Percentiles rank a stretch among this genome's conserved stretches.
Evolutionary conservation across 495 filamentous ascomycete species (phyloP).

Genomic region (Aspergillus mulundensis): DNA sequence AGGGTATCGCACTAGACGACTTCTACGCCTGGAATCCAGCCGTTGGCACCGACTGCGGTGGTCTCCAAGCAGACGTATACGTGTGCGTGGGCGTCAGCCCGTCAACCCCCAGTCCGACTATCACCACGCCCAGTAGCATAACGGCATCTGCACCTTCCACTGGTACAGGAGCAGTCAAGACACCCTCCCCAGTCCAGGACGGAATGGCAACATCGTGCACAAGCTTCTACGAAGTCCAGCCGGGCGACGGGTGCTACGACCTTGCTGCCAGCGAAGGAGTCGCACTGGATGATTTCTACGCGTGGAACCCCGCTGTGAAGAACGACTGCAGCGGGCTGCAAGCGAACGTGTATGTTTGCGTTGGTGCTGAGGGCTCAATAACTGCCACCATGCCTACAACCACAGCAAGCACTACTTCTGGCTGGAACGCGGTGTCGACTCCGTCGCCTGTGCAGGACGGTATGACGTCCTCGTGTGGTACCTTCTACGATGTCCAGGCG

Average conservation of each 20-base stretch:
- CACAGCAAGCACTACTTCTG: background rate
- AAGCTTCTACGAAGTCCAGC: constrained; percentile 18
- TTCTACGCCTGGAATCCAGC: constrained; percentile 3
- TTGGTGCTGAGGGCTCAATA: background rate
- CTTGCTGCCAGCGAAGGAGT: background rate
- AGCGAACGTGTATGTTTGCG: constrained; percentile 3
- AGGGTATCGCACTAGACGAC: background rate
- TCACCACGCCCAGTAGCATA: no score
- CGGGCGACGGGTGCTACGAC: background rate
- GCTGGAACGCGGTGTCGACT: background rate
- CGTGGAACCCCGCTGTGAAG: constrained; percentile 8
- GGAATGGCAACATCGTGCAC: constrained; percentile 20
- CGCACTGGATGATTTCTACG: background rate
- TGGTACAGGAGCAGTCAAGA: background rate
- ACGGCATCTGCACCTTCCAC: background rate
- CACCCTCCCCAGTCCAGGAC: constrained; percentile 15
- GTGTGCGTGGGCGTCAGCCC: background rate
- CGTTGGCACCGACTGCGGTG: background rate
- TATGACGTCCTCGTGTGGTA: background rate
- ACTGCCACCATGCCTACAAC: background rate
- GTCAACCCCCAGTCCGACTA: no score
- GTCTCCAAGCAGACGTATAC: background rate
- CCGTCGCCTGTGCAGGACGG: constrained; percentile 2
- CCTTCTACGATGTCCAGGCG: background rate
- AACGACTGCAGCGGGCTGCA: background rate